These are phyloP conservation scores for Phytophthora multivora DNA, from an alignment of 352 stramenopile species.

Conservation along the genomic window DNA sequence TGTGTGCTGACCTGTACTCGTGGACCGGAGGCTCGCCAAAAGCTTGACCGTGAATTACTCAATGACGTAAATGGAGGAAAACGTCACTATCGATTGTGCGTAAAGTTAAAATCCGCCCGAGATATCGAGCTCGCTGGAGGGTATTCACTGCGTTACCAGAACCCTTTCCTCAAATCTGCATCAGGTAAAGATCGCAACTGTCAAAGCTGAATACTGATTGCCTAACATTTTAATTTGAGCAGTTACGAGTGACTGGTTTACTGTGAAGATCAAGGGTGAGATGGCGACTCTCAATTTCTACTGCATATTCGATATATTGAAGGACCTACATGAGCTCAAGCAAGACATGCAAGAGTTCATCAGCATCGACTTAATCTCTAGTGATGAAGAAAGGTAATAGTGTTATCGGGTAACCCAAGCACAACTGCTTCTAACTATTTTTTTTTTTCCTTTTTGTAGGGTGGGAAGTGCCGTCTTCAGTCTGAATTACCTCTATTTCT, in stretches of 20 bases:
- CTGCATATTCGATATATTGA: slow-evolving; percentile 54
- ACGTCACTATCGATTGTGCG: slow-evolving; percentile 39
- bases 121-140: slow-evolving; percentile 33
- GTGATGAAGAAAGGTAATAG: slow-evolving; percentile 25
- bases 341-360: slow-evolving; percentile 50
- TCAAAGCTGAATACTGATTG: background rate
- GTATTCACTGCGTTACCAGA: slow-evolving; percentile 39
- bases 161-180: slow-evolving; percentile 45
- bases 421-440: background rate
- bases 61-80: slow-evolving; percentile 11
- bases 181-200: slow-evolving; percentile 24
- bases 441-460: slow-evolving; percentile 5
- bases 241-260: slow-evolving; percentile 52
- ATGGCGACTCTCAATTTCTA: slow-evolving; percentile 37
- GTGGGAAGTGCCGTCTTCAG: slow-evolving; percentile 62
- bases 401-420: background rate
- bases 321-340: slow-evolving; percentile 43
- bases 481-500: slow-evolving; percentile 79
- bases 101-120: slow-evolving; percentile 45
- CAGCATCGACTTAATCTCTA: slow-evolving; percentile 44
- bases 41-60: slow-evolving; percentile 3
- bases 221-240: background rate
- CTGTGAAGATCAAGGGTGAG: slow-evolving; percentile 43
- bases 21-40: background rate
- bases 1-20: slow-evolving; percentile 20